phyloP scores from a whole-genome alignment of 768 basidiomycete genomes.

The Suillus occidentalis region DNA sequence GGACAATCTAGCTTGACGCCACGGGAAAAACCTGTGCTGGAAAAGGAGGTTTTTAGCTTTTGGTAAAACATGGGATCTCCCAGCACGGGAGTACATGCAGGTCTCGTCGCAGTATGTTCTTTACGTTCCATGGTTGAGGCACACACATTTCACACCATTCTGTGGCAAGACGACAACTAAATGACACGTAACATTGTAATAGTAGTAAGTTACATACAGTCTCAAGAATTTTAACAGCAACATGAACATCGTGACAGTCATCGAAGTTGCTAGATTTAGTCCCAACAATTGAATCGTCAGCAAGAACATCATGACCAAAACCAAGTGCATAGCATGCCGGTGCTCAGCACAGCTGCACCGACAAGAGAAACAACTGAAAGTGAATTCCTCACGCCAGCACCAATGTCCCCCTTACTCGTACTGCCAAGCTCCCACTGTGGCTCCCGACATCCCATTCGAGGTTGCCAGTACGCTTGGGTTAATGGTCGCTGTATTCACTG shows the following conservation, averaged over 20 bases:
- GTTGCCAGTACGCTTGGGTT: conserved; percentile 38
- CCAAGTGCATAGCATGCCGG: not conserved
- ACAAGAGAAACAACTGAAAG: conserved; percentile 1
- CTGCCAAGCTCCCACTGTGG: conserved; percentile 22
- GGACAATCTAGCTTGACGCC: not conserved
- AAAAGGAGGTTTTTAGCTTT: not conserved
- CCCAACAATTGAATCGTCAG: not conserved
- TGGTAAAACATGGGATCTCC: too few relatives aligned
- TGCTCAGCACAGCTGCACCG: not conserved
- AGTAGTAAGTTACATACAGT: not conserved
- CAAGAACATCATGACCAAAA: not conserved
- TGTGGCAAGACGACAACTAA: not conserved
- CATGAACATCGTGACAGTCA: not conserved
- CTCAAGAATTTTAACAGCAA: not conserved
- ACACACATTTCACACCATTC: not conserved
- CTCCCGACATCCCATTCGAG: conserved; percentile 38
- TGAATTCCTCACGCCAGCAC: not conserved
- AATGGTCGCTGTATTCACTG: conserved; percentile 31
- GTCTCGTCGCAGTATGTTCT: not conserved
- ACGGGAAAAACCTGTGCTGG: not conserved
- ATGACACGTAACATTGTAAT: not conserved
- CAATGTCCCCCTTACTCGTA: conserved; percentile 18
- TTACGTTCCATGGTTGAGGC: not conserved
- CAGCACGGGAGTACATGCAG: too few relatives aligned
- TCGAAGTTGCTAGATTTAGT: not conserved